Conservation (phyloP, 2,329 filamentous ascomycete species). For the Penicillium sp. region DNA sequence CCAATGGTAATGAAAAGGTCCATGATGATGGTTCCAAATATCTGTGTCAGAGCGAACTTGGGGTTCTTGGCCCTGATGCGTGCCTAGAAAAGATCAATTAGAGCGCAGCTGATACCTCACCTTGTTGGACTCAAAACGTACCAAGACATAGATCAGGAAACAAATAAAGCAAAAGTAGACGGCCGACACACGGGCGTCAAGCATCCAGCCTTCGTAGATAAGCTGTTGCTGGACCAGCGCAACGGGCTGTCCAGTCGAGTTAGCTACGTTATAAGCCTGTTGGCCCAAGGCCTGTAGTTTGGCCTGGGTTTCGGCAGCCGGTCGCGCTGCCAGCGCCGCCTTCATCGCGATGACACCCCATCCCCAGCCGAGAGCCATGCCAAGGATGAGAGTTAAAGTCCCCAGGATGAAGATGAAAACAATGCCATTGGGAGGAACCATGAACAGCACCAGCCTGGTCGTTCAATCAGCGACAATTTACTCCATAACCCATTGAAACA, state of each 20-base stretch:
- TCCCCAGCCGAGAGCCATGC: constrained; percentile 52
- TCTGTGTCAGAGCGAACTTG: constrained; percentile 48
- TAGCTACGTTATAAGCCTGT: constrained; percentile 34
- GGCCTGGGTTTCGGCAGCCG: constrained; percentile 41
- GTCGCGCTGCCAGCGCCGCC: constrained; percentile 48
- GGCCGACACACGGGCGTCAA: constrained; percentile 50
- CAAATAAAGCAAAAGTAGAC: constrained; percentile 43
- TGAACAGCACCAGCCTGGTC: constrained; percentile 43
- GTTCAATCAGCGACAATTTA: constrained; percentile 12
- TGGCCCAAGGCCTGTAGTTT: constrained; percentile 38
- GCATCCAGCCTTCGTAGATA: constrained; percentile 50
- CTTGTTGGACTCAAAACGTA: constrained; percentile 6
- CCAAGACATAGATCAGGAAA: constrained; percentile 48
- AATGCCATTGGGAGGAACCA: constrained; percentile 50
- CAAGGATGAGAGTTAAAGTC: constrained; percentile 46
- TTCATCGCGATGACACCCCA: constrained; percentile 55
- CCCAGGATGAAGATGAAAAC: constrained; percentile 50
- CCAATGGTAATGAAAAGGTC: constrained; percentile 51
- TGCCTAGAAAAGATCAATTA: constrained; percentile 28
- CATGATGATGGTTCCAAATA: constrained; percentile 52
- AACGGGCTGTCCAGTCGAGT: constrained; percentile 30
- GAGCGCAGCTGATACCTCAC: neutral
- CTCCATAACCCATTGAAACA: neutral
- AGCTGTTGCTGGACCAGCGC: constrained; percentile 38
- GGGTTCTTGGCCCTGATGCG: constrained; percentile 49